Evolutionary conservation across 2,329 filamentous ascomycete genomes (phyloP), one percentile per base, ranked within the genome.

Genomic region (Monilinia fructigena): DNA sequence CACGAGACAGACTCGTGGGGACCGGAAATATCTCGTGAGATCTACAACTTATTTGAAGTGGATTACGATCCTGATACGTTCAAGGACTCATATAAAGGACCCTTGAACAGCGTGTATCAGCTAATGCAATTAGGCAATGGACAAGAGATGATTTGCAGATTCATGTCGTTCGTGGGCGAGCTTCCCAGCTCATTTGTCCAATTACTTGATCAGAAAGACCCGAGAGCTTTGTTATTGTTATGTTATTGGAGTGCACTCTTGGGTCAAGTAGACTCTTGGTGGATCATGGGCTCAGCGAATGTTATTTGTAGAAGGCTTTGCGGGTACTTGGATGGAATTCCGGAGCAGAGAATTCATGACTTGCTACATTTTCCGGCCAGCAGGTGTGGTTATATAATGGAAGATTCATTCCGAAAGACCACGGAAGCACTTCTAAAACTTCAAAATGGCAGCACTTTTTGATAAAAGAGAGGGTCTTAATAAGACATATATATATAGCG

Each of bases 191-290:
- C 18, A 1, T 67, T 67, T 48, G 23, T 65, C 12, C 4, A 47
- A n/a, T 38, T 64, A 20, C 40, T 67, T 1, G 66, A 67, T 14
- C 28, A 53, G 28, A 50, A 56, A 5, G 61, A 67, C 4, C 23
- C 53, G 2, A 58, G 47, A 52, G 63, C 66, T 23, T 23, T 66
- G 28, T 35, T 68, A 35, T 47, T 68, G n/a, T n/a, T 68, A 16
- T 28, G 35, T 35, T 66, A 68, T 53, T 68, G 66, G 66, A 50
- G 40, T 42, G 62, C 63, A 4, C 38, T 68, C 16, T 42, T 68
- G n/a, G 31, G 48, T 52, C 23, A 48, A 48, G 23, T 58, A 28
- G 20, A 68, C 8, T 52, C 60, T 8, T 68, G 62, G 66, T 68
- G 66, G 66, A 48, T 68, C 28, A 20, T 16, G 7, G 7, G 42